Base-by-base conservation (phyloP, 2,329 filamentous ascomycete genomes). In the Fusarium nelsonii region DNA sequence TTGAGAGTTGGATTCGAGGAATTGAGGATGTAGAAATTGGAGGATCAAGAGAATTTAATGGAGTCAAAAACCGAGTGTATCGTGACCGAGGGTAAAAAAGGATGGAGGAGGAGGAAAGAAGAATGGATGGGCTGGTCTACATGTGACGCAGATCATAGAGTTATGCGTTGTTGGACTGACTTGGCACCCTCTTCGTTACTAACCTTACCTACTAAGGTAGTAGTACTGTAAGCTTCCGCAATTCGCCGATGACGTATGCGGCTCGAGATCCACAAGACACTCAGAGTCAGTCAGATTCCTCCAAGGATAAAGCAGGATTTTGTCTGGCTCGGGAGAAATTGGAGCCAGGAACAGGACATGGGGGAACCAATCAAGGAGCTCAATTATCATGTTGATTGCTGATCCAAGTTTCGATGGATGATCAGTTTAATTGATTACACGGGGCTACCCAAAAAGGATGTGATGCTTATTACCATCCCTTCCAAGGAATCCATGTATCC, bases 401-500 rank as follows among this genome's bases (percentile, higher is more conserved):
- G 10, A 45, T 60, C 20, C 56, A 52, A 45, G 46, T 49, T 34
- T 59, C 18, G 16, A 34, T 56, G 34, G 40, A 46, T 46, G 41
- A 41, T 50, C 45, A 46, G 10, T 39, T 39, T 20, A 36, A 56
- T 56, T 37, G 28, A 63, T 49, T 36, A 44, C 40, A 28, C 16
- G 12, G 46, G 23, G 23, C 23, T 23, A 23, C 23, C 23, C 12
- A 30, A 45, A 36, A 36, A 23, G 6, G 23, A 23, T 23, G 30
- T 6, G 39, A 28, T 45, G n/a, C 48, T 14, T n/a, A 49, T 10
- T 70, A 74, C 73, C 73, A 74, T 4, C 79, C 79, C 67, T 80
- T 81, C 75, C 78, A 81, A 15, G 79, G 79, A 37, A 79, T 57
- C 78, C 78, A 80, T 12, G 76, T 70, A 18, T 80, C 78, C 39